Conservation (phyloP, 2,329 filamentous ascomycete species). For the Blastomyces percursus region DNA sequence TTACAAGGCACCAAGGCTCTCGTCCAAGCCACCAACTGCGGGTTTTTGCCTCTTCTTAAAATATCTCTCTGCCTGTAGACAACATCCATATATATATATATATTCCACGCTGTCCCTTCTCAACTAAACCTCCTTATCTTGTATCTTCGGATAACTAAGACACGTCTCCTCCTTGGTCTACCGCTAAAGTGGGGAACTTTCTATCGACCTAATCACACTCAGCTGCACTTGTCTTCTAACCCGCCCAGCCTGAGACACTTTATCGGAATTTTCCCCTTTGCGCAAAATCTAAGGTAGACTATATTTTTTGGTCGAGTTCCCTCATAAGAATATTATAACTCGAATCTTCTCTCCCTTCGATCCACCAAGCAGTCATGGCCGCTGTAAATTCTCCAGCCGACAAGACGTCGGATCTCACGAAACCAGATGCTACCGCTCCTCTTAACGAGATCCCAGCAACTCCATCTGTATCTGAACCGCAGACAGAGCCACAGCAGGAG, state of each 20-base stretch:
- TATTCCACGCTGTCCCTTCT: not conserved
- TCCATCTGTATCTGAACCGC: not conserved
- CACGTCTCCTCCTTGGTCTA: not conserved
- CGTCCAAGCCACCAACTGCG: not conserved
- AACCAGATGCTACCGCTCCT: not conserved
- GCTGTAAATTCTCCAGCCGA: not conserved
- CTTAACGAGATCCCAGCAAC: not conserved
- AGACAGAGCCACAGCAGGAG: not conserved
- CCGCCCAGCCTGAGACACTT: not conserved
- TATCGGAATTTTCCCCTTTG: not conserved
- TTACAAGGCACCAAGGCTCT: not conserved
- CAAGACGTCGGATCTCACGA: not conserved
- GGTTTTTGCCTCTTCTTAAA: not conserved
- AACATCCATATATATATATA: not conserved
- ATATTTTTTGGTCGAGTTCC: not conserved
- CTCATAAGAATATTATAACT: not conserved
- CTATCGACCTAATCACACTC: not conserved
- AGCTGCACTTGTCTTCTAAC: not conserved
- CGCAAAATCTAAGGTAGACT: not conserved
- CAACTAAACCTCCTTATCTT: not conserved
- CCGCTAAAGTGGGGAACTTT: not conserved
- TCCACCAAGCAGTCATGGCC: not conserved
- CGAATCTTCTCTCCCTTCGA: not conserved
- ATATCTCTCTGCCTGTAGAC: not conserved
- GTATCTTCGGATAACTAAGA: not conserved